These are phyloP conservation scores for Crepidotus variabilis DNA, from an alignment of 768 basidiomycete genomes.

Conservation along the genomic window DNA sequence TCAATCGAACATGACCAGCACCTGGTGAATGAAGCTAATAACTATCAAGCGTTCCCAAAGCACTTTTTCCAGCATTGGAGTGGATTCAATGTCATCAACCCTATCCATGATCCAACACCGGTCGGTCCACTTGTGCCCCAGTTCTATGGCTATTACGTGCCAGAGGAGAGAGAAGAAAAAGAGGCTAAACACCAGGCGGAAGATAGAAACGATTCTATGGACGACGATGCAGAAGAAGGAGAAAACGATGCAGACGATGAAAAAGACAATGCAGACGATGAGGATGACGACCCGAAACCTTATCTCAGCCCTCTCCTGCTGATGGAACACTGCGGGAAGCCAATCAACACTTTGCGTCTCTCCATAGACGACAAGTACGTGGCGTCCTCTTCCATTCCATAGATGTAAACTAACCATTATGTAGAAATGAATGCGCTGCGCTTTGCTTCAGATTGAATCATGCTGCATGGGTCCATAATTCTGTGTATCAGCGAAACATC, in stretches of 20 bases:
- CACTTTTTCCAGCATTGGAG: slow-evolving; percentile 47
- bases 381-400: neutral
- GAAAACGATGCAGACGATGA: neutral
- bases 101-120: slow-evolving; percentile 41
- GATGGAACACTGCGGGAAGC: slow-evolving; percentile 37
- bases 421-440: slow-evolving; percentile 37
- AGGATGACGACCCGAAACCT: neutral
- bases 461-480: slow-evolving; percentile 33
- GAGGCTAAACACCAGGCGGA: neutral
- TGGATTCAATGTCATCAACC: slow-evolving; percentile 41
- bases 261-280: neutral
- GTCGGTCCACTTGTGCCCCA: slow-evolving; percentile 53
- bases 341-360: slow-evolving; percentile 21
- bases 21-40: slow-evolving; percentile 34
- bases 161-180: slow-evolving; percentile 6
- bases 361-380: slow-evolving; percentile 34
- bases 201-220: neutral
- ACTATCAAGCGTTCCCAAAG: slow-evolving; percentile 39
- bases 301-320: slow-evolving; percentile 40
- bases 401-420: neutral
- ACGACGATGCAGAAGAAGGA: neutral
- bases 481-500: slow-evolving; percentile 34
- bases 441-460: slow-evolving; percentile 34
- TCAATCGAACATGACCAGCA: slow-evolving; percentile 34
- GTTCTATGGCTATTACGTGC: slow-evolving; percentile 59